Conservation (phyloP, 192 early-diverging fungal genomes). For the Coemansia sp. region DNA sequence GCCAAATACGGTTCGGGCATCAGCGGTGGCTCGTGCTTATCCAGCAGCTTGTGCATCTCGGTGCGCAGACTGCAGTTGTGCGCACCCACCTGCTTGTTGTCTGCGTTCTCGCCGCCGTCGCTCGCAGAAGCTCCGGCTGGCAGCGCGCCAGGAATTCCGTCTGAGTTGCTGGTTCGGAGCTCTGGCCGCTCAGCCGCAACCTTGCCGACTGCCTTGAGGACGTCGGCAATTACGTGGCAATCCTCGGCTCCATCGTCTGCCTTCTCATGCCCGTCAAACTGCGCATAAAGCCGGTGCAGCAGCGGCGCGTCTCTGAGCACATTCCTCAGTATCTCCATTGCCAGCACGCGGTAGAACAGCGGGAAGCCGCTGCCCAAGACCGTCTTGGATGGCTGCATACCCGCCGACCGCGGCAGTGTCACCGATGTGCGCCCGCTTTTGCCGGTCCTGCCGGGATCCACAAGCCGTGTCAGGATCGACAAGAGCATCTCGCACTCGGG, state of each 20-base stretch:
- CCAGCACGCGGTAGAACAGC: conserved; percentile 45
- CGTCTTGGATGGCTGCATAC: conserved; percentile 2
- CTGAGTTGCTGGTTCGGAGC: conserved; percentile 15
- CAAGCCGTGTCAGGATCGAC: conserved; percentile 78
- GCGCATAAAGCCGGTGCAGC: conserved; percentile 64
- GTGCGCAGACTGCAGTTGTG: conserved; percentile 35
- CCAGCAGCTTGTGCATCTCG: conserved; percentile 81
- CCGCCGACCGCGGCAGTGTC: background rate
- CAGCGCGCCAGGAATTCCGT: conserved; percentile 19
- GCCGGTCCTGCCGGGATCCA: conserved; percentile 66
- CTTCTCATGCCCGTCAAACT: conserved; percentile 68
- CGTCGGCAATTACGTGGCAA: conserved; percentile 77
- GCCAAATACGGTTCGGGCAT: conserved; percentile 89
- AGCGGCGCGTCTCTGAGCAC: conserved; percentile 63
- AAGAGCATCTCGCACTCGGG: conserved; percentile 96
- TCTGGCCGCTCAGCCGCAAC: conserved; percentile 74
- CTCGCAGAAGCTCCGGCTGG: background rate
- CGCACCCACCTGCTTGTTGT: conserved; percentile 25
- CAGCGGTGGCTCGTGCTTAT: conserved; percentile 85
- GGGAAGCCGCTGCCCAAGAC: conserved; percentile 6
- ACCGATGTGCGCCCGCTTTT: conserved; percentile 13
- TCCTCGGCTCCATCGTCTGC: conserved; percentile 33
- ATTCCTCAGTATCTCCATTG: conserved; percentile 48
- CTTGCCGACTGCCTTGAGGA: conserved; percentile 71
- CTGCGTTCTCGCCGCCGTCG: background rate